A percentile compares a stretch with the other conserved stretches of the same genome.
Evolutionary conservation across 2,329 filamentous ascomycete species (phyloP).

Genomic region (Calonectria pauciramosa): DNA sequence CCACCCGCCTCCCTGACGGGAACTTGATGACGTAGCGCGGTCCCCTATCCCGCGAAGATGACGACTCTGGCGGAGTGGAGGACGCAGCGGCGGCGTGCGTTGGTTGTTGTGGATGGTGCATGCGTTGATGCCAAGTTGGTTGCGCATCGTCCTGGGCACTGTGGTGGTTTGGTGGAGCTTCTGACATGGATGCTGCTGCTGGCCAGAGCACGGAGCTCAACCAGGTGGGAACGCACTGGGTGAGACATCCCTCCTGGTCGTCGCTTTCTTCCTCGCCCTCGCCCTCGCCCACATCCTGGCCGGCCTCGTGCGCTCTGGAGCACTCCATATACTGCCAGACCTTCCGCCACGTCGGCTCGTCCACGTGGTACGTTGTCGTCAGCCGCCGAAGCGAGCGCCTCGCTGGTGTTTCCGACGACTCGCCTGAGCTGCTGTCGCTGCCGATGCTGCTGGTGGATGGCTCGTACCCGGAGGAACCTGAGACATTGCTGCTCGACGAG

Average conservation of each 20-base stretch:
- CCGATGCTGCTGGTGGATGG: background rate
- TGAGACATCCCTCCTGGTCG: background rate
- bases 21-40: slow-evolving; percentile 9
- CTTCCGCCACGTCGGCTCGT: background rate
- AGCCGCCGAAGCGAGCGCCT: background rate
- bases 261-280: background rate
- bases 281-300: background rate
- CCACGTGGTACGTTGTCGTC: background rate
- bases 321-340: background rate
- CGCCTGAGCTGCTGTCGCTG: background rate
- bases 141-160: background rate
- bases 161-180: background rate
- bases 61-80: background rate
- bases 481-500: background rate
- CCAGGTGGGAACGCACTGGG: background rate
- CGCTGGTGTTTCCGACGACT: background rate
- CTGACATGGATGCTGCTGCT: background rate
- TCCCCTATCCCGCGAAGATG: background rate
- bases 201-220: background rate
- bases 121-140: background rate
- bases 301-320: background rate
- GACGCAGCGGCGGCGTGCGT: background rate
- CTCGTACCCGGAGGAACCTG: background rate
- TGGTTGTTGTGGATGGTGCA: background rate
- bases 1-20: background rate